Conservation (phyloP, 164 flowering plant species). For the Malania oleifera region DNA sequence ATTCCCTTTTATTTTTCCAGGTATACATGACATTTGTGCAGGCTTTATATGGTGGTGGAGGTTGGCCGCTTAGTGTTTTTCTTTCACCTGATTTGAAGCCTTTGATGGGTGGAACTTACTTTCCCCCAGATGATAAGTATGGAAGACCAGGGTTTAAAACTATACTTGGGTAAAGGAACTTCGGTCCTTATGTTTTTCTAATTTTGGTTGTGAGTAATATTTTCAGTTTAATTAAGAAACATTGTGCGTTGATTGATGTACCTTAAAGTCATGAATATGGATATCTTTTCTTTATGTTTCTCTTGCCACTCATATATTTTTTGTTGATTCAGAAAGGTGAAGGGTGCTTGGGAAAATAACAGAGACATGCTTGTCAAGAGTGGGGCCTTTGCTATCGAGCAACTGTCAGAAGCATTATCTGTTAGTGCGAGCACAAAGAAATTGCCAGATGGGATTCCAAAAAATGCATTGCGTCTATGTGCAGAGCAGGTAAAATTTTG, state of each 20-base stretch:
- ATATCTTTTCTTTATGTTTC: neutral
- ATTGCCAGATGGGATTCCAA: conserved; percentile 48
- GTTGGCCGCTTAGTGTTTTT: conserved; percentile 90
- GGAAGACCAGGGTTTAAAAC: conserved; percentile 94
- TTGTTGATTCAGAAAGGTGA: conserved; percentile 58
- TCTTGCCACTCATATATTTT: conserved; percentile 4
- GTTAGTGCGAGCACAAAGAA: conserved; percentile 46
- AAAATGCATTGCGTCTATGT: conserved; percentile 51
- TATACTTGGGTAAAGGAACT: conserved; percentile 51
- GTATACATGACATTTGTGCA: conserved; percentile 98
- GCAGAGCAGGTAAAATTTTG: conserved; percentile 56
- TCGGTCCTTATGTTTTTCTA: neutral
- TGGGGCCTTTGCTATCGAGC: conserved; percentile 79
- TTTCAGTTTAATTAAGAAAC: no score
- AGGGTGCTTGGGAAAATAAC: conserved; percentile 84
- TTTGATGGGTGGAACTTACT: conserved; percentile 96
- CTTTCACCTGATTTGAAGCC: conserved; percentile 95
- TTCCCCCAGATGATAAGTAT: conserved; percentile 87
- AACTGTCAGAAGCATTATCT: conserved; percentile 84
- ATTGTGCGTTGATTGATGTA: neutral
- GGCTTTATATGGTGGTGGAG: conserved; percentile 94
- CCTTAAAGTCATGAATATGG: neutral
- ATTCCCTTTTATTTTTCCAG: conserved; percentile 26
- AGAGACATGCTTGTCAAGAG: conserved; percentile 65
- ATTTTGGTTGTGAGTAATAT: neutral